Percentiles rank a stretch among this genome's conserved stretches.
These are phyloP conservation scores for Voacanga thouarsii DNA, from an alignment of 257 asterid genomes.

Conservation along the genomic window DNA sequence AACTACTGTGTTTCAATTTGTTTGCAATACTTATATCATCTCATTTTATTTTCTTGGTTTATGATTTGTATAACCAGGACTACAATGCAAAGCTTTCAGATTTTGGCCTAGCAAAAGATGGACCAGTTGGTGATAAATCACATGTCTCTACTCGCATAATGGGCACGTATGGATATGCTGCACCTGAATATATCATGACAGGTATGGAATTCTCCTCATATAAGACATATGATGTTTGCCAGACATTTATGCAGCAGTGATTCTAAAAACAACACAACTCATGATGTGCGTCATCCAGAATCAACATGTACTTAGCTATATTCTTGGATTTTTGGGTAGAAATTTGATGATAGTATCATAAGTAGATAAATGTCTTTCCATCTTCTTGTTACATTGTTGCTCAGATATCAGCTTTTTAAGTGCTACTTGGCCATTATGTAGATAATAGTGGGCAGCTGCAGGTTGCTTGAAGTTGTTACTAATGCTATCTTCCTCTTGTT, in stretches of 20 bases:
- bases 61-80: conserved; percentile 38
- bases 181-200: conserved; percentile 78
- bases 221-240: neutral
- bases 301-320: neutral
- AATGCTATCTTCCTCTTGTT: neutral
- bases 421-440: neutral
- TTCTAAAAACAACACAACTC: neutral
- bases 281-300: neutral
- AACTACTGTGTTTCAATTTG: neutral
- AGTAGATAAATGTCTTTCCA: neutral
- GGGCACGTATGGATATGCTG: conserved; percentile 82
- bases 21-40: neutral
- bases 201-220: conserved; percentile 24
- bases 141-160: conserved; percentile 83
- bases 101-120: conserved; percentile 82
- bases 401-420: neutral
- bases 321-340: neutral
- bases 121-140: conserved; percentile 84
- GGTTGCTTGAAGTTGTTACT: neutral
- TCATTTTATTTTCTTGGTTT: neutral
- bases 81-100: conserved; percentile 77
- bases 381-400: neutral
- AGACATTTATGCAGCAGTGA: neutral
- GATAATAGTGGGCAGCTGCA: neutral
- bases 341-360: neutral